Conservation (phyloP, 2,329 filamentous ascomycete genomes). For the Microsporum ferrugineum region DNA sequence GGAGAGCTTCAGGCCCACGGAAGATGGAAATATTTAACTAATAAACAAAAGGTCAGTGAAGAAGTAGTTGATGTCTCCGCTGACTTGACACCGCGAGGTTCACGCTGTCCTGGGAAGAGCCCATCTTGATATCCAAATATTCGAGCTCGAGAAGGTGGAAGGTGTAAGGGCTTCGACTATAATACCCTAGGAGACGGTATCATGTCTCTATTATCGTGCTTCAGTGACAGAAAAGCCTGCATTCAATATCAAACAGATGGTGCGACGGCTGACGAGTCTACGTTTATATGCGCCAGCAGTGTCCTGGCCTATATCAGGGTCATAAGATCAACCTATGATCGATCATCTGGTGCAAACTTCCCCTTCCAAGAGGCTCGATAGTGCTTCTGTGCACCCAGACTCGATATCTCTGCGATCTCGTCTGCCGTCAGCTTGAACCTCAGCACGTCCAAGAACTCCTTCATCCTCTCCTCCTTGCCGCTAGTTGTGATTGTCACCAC, state of each 20-base stretch:
- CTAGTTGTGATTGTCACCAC: constrained; percentile 50
- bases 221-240: not conserved
- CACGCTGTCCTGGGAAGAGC: too few relatives aligned
- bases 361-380: constrained; percentile 43
- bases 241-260: not conserved
- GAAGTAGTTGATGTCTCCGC: too few relatives aligned
- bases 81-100: too few relatives aligned
- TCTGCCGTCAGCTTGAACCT: constrained; percentile 49
- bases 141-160: too few relatives aligned
- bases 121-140: too few relatives aligned
- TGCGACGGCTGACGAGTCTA: not conserved
- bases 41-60: too few relatives aligned
- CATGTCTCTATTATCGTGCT: too few relatives aligned
- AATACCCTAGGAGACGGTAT: too few relatives aligned
- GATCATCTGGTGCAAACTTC: constrained; percentile 38
- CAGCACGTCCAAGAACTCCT: constrained; percentile 44
- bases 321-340: constrained; percentile 15
- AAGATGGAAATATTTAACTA: too few relatives aligned
- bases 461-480: constrained; percentile 48
- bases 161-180: too few relatives aligned
- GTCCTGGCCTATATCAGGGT: not conserved
- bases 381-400: constrained; percentile 40
- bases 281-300: too few relatives aligned
- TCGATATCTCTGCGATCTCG: constrained; percentile 45
- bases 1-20: too few relatives aligned